Percentiles rank a stretch among this genome's conserved stretches.
These are phyloP conservation scores for Kazachstania viticola DNA, from an alignment of 805 yeast genomes.

Conservation along the genomic window DNA sequence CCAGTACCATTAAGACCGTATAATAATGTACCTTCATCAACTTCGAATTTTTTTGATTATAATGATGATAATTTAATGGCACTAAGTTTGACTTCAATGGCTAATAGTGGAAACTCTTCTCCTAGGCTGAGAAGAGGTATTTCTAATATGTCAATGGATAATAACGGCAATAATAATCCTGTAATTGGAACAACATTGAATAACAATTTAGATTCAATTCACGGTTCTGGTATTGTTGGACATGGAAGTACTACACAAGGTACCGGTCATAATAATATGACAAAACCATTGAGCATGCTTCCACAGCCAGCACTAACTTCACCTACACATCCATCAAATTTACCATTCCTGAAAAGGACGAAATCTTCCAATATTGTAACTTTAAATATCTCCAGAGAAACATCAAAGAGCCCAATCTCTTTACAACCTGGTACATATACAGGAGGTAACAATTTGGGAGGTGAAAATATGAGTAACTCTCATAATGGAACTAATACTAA, in stretches of 20 bases:
- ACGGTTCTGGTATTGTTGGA: not conserved
- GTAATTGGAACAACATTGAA: not conserved
- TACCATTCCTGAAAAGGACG: constrained; percentile 19
- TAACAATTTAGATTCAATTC: not conserved
- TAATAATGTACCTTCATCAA: constrained; percentile 6
- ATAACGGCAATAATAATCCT: not conserved
- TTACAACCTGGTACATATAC: too few species aligned
- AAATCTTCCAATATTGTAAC: constrained; percentile 26
- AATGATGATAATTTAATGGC: constrained; percentile 27
- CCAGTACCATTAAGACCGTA: constrained; percentile 4
- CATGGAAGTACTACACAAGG: too few species aligned
- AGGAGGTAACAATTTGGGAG: too few species aligned
- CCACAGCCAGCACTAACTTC: not conserved
- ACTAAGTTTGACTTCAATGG: constrained; percentile 27
- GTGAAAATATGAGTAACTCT: not conserved
- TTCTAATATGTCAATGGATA: not conserved
- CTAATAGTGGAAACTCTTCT: constrained; percentile 26
- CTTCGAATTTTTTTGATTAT: constrained; percentile 21
- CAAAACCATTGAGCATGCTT: not conserved
- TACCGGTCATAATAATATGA: not conserved
- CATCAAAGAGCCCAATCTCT: constrained; percentile 23
- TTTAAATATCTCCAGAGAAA: constrained; percentile 24
- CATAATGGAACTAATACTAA: not conserved
- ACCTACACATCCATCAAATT: too few species aligned
- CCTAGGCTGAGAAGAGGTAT: constrained; percentile 17